phyloP scores from a whole-genome alignment of 2,329 filamentous ascomycete genomes.

The Penicillium griseofulvum region DNA sequence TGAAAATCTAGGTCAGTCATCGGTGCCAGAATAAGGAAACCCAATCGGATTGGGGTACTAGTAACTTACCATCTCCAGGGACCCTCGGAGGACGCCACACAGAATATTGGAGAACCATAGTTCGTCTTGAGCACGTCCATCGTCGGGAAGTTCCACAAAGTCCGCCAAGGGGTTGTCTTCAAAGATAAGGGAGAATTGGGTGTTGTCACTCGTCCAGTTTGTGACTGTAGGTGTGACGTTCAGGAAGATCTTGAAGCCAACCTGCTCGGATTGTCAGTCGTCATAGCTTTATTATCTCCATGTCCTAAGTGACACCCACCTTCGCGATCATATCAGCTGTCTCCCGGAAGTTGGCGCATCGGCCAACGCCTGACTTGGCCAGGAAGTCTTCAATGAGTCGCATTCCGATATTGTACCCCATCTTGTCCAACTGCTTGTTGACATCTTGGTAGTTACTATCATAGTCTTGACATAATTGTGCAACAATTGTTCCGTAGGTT shows the following conservation, averaged over 20 bases:
- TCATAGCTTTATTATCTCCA: not conserved
- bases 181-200: slow-evolving; percentile 93
- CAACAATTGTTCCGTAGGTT: slow-evolving; percentile 96
- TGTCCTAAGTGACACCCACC: slow-evolving; percentile 48
- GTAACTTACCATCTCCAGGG: slow-evolving; percentile 81
- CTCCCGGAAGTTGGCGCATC: slow-evolving; percentile 89
- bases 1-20: slow-evolving; percentile 33
- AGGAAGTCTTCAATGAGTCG: slow-evolving; percentile 96
- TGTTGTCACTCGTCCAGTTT: slow-evolving; percentile 94
- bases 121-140: slow-evolving; percentile 92
- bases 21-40: slow-evolving; percentile 16
- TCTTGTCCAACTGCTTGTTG: slow-evolving; percentile 96
- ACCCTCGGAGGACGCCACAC: slow-evolving; percentile 85
- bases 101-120: slow-evolving; percentile 98
- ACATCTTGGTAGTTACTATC: slow-evolving; percentile 92
- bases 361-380: slow-evolving; percentile 85
- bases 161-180: slow-evolving; percentile 96
- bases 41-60: not conserved
- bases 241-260: slow-evolving; percentile 98
- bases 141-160: slow-evolving; percentile 95
- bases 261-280: slow-evolving; percentile 50
- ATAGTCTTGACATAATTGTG: slow-evolving; percentile 94
- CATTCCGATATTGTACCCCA: slow-evolving; percentile 98
- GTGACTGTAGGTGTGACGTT: slow-evolving; percentile 92
- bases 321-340: slow-evolving; percentile 96